Evolutionary conservation across 768 basidiomycete genomes (phyloP), one percentile per base, ranked within the genome.

Genomic region (Trametes punicea): DNA sequence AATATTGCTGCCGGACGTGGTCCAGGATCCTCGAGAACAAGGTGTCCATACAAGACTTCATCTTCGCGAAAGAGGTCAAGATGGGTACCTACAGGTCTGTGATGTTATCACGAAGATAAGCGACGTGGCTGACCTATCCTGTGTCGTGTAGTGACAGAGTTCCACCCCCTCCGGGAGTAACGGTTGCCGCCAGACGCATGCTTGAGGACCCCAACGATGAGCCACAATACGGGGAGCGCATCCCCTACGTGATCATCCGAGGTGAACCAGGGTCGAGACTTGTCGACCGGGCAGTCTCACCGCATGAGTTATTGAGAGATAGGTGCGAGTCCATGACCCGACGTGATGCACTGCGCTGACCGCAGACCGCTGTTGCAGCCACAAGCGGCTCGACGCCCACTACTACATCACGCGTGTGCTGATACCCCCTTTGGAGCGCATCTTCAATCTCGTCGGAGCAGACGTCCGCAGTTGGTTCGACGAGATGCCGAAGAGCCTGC

Each of bases 21-120:
- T 77, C 81, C 9, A 90, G 88, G 67, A 78, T 99, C 38, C 69
- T 94, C 41, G 85, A 91, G 55, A 85, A 90, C 56, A 85, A 81
- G 61, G 85, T 82, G 2, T 87, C 91, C 2, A 73, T 91, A n/a
- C 89, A 95, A 62, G 95, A 98, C 68, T 97, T 97, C 64, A 87
- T 93, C 31, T 93, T 98, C 62, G 86, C 96, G 0, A 96, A 96
- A 67, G 92, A 95, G 71, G 94, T 98, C 26, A 86, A 75, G 64
- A 79, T 98, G 78, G 97, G 97, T 11, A 90, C 88, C 0, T 98
- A 98, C 67, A 93, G 89, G 94, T 90, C 49, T 46, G 73, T 61
- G 7, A 16, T 45, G 10, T 36, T n/a, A 36, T 16, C 34, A 5
- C 34, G 13, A 10, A 5, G 34, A 7, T 15, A 15, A n/a, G 34